phyloP scores from a whole-genome alignment of 2,329 filamentous ascomycete species.

The Teratosphaeria zuluensis region DNA sequence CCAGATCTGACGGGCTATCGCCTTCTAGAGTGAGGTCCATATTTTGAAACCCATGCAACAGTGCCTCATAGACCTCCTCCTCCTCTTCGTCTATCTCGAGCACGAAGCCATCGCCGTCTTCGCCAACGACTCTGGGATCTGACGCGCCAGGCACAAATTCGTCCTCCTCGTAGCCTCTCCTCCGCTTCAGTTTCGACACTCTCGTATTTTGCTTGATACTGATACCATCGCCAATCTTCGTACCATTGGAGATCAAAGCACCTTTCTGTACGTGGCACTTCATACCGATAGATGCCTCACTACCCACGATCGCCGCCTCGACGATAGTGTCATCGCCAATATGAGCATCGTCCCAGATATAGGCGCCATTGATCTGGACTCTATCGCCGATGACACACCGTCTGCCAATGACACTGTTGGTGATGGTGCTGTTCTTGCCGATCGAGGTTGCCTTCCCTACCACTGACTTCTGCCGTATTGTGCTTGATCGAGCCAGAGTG shows the following conservation, averaged over 20 bases:
- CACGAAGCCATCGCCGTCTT: conserved; percentile 51
- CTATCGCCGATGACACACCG: conserved; percentile 80
- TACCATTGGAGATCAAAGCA: conserved; percentile 69
- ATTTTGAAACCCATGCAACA: conserved; percentile 27
- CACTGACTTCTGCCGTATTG: conserved; percentile 59
- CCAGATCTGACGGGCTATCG: conserved; percentile 56
- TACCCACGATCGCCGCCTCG: conserved; percentile 65
- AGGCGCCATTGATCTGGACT: conserved; percentile 67
- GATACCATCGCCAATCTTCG: conserved; percentile 56
- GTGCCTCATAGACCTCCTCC: conserved; percentile 40
- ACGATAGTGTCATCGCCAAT: conserved; percentile 68
- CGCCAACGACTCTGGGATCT: conserved; percentile 48
- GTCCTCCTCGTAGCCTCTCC: conserved; percentile 34
- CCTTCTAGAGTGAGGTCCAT: conserved; percentile 39
- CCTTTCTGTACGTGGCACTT: conserved; percentile 61
- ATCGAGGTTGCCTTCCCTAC: conserved; percentile 69
- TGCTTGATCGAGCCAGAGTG: conserved; percentile 60
- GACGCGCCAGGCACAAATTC: conserved; percentile 24
- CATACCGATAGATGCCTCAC: conserved; percentile 60
- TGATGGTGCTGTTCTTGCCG: conserved; percentile 59
- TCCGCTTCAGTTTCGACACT: conserved; percentile 38
- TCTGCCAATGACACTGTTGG: conserved; percentile 71
- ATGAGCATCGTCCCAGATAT: conserved; percentile 76
- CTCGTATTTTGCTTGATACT: conserved; percentile 34
- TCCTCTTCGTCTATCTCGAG: conserved; percentile 54